Percentiles rank a stretch among this genome's conserved stretches.
These are phyloP conservation scores for Neoboletus magnificus DNA, from an alignment of 768 basidiomycete species.

Conservation along the genomic window DNA sequence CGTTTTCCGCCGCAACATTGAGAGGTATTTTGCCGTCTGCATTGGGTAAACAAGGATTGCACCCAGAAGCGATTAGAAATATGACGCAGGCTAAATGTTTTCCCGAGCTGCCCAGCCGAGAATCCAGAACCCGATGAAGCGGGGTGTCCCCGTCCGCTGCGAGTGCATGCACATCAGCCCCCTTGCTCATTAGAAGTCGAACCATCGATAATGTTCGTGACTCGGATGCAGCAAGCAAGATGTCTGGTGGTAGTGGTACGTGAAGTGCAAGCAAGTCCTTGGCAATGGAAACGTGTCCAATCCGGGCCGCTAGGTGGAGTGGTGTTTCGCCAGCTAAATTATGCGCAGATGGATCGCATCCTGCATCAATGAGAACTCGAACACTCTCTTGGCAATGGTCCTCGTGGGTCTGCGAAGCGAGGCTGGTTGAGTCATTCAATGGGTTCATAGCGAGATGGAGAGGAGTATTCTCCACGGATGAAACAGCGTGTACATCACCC, in stretches of 20 bases:
- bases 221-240: background rate
- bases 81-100: background rate
- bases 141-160: background rate
- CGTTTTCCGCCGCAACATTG: background rate
- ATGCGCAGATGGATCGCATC: background rate
- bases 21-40: background rate
- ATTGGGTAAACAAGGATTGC: background rate
- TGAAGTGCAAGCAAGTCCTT: background rate
- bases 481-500: too few relatives aligned
- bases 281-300: too few relatives aligned
- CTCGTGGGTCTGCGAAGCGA: background rate
- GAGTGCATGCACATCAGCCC: background rate
- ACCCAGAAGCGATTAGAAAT: background rate
- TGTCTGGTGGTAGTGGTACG: background rate
- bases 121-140: background rate
- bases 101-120: background rate
- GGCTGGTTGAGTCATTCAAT: too few relatives aligned
- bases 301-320: background rate
- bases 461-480: too few relatives aligned
- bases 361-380: background rate
- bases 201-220: background rate
- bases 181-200: background rate
- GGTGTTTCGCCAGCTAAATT: background rate
- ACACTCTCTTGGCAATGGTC: background rate
- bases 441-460: too few relatives aligned